Evolutionary conservation across 75 land plant genomes (phyloP).

Genomic region (Pinus albicaulis): DNA sequence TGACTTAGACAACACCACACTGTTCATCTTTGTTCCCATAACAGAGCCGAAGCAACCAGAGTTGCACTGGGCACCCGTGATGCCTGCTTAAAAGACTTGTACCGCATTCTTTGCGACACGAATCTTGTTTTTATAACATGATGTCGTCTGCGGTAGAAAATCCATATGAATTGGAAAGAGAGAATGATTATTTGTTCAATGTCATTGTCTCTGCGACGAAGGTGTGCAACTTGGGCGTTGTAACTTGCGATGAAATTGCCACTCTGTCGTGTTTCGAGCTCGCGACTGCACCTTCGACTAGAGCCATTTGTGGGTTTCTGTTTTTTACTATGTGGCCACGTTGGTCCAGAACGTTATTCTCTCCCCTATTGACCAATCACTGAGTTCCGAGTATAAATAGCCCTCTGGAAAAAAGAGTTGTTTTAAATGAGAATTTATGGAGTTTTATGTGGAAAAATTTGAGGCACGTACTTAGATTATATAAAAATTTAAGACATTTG

Average conservation of each 20-base stretch:
- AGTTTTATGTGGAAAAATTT: too few species aligned
- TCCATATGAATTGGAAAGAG: background rate
- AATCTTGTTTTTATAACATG: background rate
- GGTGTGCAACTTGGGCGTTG: background rate
- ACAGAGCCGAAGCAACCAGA: slow-evolving; percentile 9
- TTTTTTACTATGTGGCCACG: too few species aligned
- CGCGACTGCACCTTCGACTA: background rate
- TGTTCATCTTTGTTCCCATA: background rate
- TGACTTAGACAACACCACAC: background rate
- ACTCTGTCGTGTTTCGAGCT: background rate
- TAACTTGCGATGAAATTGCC: background rate
- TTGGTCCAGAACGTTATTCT: too few species aligned
- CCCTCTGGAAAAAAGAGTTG: too few species aligned
- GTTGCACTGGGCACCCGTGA: slow-evolving; percentile 6
- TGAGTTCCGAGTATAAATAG: too few species aligned
- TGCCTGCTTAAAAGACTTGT: background rate
- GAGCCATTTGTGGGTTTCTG: too few species aligned
- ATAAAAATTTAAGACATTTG: too few species aligned
- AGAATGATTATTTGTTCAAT: background rate
- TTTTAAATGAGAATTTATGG: too few species aligned
- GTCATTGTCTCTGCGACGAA: background rate
- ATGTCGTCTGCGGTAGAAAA: too few species aligned
- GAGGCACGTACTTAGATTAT: too few species aligned
- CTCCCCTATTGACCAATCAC: too few species aligned
- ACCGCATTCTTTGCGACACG: too few species aligned